Evolutionary conservation across 2,329 filamentous ascomycete species (phyloP).

Genomic region (Epichloe sp.): DNA sequence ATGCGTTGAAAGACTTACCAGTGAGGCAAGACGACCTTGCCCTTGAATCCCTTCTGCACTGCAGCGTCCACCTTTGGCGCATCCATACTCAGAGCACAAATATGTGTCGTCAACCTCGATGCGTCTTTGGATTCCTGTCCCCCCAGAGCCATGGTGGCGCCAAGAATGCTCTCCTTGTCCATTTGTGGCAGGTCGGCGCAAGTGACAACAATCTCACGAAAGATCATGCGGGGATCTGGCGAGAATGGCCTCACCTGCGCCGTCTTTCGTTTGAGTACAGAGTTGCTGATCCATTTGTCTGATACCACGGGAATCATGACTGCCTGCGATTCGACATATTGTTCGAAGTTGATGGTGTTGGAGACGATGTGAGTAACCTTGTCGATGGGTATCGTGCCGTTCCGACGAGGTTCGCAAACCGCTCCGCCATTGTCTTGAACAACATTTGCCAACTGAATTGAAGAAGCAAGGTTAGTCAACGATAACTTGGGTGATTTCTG

Average conservation of each 20-base stretch:
- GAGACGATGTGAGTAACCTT: conserved; percentile 46
- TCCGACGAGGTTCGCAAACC: conserved; percentile 31
- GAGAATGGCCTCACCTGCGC: conserved; percentile 74
- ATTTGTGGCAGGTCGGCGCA: conserved; percentile 73
- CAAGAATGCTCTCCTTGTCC: conserved; percentile 86
- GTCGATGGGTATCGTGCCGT: conserved; percentile 35
- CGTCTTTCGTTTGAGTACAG: conserved; percentile 54
- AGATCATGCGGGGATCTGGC: conserved; percentile 81
- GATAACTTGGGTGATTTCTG: too few relatives aligned
- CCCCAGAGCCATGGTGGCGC: conserved; percentile 78
- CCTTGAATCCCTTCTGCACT: conserved; percentile 49
- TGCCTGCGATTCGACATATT: conserved; percentile 63
- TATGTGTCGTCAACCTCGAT: conserved; percentile 68
- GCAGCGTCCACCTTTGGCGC: conserved; percentile 57
- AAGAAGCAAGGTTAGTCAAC: not conserved
- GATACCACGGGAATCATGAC: conserved; percentile 75
- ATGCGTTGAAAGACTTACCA: conserved; percentile 44
- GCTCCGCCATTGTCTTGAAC: conserved; percentile 37
- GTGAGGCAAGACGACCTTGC: conserved; percentile 82
- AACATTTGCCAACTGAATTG: conserved; percentile 26
- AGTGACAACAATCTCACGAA: conserved; percentile 70
- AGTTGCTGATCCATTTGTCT: conserved; percentile 64
- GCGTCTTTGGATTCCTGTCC: conserved; percentile 65
- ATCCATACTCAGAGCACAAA: conserved; percentile 69
- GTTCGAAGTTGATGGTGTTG: conserved; percentile 79